Evolutionary conservation across 192 early-diverging fungal genomes (phyloP).

Genomic region (Globomyces pollinis-pini): DNA sequence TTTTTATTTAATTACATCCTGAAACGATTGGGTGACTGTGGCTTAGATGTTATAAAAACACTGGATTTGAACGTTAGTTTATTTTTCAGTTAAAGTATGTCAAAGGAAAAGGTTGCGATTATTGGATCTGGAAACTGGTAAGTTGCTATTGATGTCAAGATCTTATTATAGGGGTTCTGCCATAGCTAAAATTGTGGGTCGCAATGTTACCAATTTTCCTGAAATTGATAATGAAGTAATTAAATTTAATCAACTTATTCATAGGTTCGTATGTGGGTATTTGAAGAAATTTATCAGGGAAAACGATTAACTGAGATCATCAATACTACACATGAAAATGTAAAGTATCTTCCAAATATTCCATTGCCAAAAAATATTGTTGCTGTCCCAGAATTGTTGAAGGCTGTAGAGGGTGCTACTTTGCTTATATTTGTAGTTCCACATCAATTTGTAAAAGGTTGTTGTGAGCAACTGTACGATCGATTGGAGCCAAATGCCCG

Average conservation of each 20-base stretch:
- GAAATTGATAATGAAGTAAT: constrained; percentile 62
- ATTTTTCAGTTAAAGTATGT: no score
- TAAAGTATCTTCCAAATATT: constrained; percentile 68
- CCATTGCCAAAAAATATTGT: constrained; percentile 76
- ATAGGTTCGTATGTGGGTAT: constrained; percentile 80
- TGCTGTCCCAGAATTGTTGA: constrained; percentile 73
- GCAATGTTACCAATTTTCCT: constrained; percentile 61
- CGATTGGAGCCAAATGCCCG: constrained; percentile 61
- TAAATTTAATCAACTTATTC: constrained; percentile 8
- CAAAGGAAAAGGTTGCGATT: constrained; percentile 70
- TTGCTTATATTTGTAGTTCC: constrained; percentile 91
- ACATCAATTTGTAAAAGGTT: constrained; percentile 82
- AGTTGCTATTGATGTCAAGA: constrained; percentile 45
- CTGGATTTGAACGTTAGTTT: no score
- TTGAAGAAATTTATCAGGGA: constrained; percentile 83
- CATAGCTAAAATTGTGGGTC: constrained; percentile 84
- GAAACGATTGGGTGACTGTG: no score
- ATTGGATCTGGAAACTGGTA: constrained; percentile 94
- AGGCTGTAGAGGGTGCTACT: constrained; percentile 76
- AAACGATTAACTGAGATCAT: constrained; percentile 87
- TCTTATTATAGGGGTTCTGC: constrained; percentile 61
- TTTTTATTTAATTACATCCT: no score
- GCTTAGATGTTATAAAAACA: no score
- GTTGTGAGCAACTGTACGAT: constrained; percentile 76
- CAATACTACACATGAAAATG: constrained; percentile 89